Evolutionary conservation across 208 protist genomes (phyloP).

Genomic region (Eutreptiella sp.): DNA sequence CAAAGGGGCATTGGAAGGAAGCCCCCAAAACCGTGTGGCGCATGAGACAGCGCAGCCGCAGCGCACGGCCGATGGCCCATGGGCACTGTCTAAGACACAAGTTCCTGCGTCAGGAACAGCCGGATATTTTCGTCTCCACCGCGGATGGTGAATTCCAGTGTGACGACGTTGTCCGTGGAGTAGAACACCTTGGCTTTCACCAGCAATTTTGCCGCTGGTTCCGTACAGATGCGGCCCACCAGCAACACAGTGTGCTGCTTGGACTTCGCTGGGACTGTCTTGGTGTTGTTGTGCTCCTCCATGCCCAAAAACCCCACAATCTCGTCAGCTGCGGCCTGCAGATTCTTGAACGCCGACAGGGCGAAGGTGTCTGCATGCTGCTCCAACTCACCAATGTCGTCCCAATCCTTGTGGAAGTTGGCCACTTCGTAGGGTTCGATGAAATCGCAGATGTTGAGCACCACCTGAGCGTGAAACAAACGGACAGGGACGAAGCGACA

Average conservation of each 20-base stretch:
- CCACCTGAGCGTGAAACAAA: too few species aligned
- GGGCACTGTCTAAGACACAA: slow-evolving; percentile 59
- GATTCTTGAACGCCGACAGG: slow-evolving; percentile 66
- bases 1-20: too few species aligned
- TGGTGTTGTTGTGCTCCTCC: slow-evolving; percentile 61
- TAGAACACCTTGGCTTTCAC: slow-evolving; percentile 67
- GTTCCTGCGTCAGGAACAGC: slow-evolving; percentile 56
- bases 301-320: slow-evolving; percentile 68
- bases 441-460: slow-evolving; percentile 72
- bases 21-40: too few species aligned
- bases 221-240: slow-evolving; percentile 51
- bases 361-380: slow-evolving; percentile 71
- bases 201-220: slow-evolving; percentile 34
- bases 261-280: slow-evolving; percentile 58
- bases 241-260: slow-evolving; percentile 66
- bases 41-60: too few species aligned
- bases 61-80: too few species aligned
- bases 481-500: too few species aligned
- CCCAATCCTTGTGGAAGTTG: slow-evolving; percentile 53
- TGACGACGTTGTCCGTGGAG: slow-evolving; percentile 55
- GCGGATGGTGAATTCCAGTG: slow-evolving; percentile 62
- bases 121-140: slow-evolving; percentile 56
- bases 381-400: slow-evolving; percentile 33
- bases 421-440: slow-evolving; percentile 56
- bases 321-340: slow-evolving; percentile 66